Evolutionary conservation across 306 rosid species (phyloP).

Genomic region (Hippophae tibetana): DNA sequence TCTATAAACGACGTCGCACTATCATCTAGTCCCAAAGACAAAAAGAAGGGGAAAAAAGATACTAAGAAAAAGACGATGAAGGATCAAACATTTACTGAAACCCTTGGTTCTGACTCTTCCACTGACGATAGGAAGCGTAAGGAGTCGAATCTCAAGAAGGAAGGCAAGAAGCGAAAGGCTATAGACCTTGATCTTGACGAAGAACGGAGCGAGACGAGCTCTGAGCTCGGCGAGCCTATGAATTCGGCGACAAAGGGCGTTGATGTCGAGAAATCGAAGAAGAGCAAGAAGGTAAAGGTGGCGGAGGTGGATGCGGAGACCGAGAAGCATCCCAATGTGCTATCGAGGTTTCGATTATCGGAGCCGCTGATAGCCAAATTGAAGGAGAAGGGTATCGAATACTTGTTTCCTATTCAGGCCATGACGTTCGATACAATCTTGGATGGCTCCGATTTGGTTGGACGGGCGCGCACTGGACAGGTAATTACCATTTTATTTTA

Average conservation of each 20-base stretch:
- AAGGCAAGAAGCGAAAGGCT: constrained; percentile 45
- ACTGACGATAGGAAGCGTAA: constrained; percentile 23
- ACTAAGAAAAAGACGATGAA: constrained; percentile 27
- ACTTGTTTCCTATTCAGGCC: constrained; percentile 83
- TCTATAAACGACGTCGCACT: constrained; percentile 22
- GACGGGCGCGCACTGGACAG: constrained; percentile 98
- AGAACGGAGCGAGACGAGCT: constrained; percentile 51
- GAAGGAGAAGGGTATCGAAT: constrained; percentile 65
- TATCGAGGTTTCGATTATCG: constrained; percentile 60
- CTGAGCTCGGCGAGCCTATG: constrained; percentile 55
- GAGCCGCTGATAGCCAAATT: constrained; percentile 48
- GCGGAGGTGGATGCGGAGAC: constrained; percentile 13
- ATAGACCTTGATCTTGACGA: constrained; percentile 30
- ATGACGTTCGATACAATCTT: constrained; percentile 62
- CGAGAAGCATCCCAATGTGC: constrained; percentile 50
- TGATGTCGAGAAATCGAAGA: constrained; percentile 17
- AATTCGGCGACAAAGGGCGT: constrained; percentile 18
- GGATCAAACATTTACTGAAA: constrained; percentile 10
- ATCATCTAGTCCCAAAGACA: constrained; percentile 23
- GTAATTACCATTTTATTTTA: constrained; percentile 14
- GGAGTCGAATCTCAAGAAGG: constrained; percentile 27
- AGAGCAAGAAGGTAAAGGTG: constrained; percentile 10
- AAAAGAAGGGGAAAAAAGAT: constrained; percentile 19
- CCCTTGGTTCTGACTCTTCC: constrained; percentile 2
- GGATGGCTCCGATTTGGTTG: constrained; percentile 82